Evolutionary conservation across 2,329 filamentous ascomycete genomes (phyloP).

Genomic region (Davidsoniella australis): DNA sequence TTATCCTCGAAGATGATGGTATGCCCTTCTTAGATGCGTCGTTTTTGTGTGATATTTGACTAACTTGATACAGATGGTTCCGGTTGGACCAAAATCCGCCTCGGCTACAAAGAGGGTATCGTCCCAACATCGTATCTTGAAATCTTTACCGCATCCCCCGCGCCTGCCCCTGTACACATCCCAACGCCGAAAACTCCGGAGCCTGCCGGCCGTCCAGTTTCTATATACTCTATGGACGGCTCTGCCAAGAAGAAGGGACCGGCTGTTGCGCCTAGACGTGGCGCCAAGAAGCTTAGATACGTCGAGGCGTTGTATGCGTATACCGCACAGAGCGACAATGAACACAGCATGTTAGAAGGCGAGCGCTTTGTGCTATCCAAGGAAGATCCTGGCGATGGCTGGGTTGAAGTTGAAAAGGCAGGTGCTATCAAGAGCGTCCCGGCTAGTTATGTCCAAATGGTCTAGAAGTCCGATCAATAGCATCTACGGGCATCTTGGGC

Average conservation of each 20-base stretch:
- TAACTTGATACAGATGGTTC: conserved; percentile 49
- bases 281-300: conserved; percentile 86
- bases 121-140: conserved; percentile 82
- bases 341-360: conserved; percentile 81
- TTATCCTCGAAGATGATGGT: conserved; percentile 77
- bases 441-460: conserved; percentile 75
- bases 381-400: conserved; percentile 80
- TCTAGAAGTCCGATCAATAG: conserved; percentile 26
- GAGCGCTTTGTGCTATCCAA: conserved; percentile 83
- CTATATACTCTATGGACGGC: conserved; percentile 46
- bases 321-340: conserved; percentile 63
- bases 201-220: conserved; percentile 51
- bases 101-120: conserved; percentile 60
- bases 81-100: conserved; percentile 77
- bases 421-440: conserved; percentile 78
- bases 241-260: conserved; percentile 67
- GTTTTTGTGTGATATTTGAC: conserved; percentile 6
- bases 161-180: conserved; percentile 18
- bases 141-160: conserved; percentile 27
- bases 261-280: conserved; percentile 74
- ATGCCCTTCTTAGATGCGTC: conserved; percentile 23
- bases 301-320: conserved; percentile 92
- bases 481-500: conserved; percentile 2
- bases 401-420: conserved; percentile 90
- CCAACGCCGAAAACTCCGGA: conserved; percentile 26